Evolutionary conservation across 2,329 filamentous ascomycete species (phyloP).

Genomic region (Leptographium galeiforme): DNA sequence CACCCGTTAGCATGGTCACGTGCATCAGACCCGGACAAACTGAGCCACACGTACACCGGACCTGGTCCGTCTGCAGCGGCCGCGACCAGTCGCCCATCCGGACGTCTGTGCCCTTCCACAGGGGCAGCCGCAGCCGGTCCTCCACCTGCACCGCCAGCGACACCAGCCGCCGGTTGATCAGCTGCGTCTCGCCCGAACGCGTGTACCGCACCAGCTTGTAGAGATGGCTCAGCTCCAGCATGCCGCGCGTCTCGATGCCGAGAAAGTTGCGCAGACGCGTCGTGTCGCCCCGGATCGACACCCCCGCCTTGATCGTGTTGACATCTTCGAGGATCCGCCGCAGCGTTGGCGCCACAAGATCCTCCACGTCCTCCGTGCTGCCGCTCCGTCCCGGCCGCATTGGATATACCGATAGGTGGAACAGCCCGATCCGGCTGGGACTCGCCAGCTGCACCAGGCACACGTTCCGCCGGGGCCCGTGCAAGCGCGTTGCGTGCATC

Average conservation of each 20-base stretch:
- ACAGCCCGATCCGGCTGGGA: slow-evolving; percentile 61
- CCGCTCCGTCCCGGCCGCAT: slow-evolving; percentile 17
- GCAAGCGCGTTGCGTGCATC: slow-evolving; percentile 28
- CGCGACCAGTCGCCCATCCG: slow-evolving; percentile 63
- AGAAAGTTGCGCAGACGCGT: slow-evolving; percentile 56
- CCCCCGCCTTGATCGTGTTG: slow-evolving; percentile 60
- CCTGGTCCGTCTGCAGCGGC: slow-evolving; percentile 48
- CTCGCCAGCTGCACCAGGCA: slow-evolving; percentile 76
- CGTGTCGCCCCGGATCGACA: slow-evolving; percentile 58
- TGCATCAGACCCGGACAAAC: too few species aligned
- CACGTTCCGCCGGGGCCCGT: slow-evolving; percentile 52
- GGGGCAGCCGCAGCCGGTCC: slow-evolving; percentile 56
- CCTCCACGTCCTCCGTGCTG: slow-evolving; percentile 10
- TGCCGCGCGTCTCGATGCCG: slow-evolving; percentile 46
- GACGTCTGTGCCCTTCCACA: slow-evolving; percentile 60
- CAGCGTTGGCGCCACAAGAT: slow-evolving; percentile 59
- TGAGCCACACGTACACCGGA: slow-evolving; percentile 37
- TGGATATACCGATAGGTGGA: slow-evolving; percentile 60
- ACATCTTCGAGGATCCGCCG: slow-evolving; percentile 59
- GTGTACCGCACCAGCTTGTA: slow-evolving; percentile 64
- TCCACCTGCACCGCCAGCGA: slow-evolving; percentile 56
- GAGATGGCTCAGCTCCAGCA: slow-evolving; percentile 73
- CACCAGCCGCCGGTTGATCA: slow-evolving; percentile 55
- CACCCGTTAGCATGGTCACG: slow-evolving; percentile 13
- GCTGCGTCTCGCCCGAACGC: slow-evolving; percentile 29